A percentile compares a stretch with the other conserved stretches of the same genome.
phyloP scores from a whole-genome alignment of 225 moss, liverwort and hornwort species.

The Anthoceros angustus region DNA sequence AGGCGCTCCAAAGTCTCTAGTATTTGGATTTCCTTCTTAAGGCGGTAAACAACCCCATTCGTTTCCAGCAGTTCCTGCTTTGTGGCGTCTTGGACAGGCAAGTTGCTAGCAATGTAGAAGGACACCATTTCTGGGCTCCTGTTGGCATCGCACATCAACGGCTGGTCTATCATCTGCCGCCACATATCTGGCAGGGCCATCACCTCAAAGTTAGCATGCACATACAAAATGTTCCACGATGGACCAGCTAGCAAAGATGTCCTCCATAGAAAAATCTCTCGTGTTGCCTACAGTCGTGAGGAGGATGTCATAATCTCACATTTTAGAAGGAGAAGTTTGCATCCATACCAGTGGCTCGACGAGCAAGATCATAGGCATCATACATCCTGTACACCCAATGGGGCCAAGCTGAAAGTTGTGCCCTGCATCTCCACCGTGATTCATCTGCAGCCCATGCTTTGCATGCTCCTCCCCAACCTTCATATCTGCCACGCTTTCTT shows the following conservation, averaged over 20 bases:
- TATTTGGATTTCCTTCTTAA: constrained; percentile 79
- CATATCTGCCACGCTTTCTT: constrained; percentile 35
- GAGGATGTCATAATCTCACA: not conserved
- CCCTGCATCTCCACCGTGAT: constrained; percentile 56
- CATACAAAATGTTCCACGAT: not conserved
- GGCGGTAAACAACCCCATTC: constrained; percentile 65
- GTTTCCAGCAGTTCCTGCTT: constrained; percentile 88
- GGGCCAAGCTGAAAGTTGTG: constrained; percentile 78
- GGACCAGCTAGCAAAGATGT: not conserved
- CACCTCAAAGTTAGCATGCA: not conserved
- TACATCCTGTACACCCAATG: constrained; percentile 97
- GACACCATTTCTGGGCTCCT: constrained; percentile 53
- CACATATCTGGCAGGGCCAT: constrained; percentile 51
- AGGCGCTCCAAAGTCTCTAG: constrained; percentile 82
- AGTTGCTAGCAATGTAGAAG: constrained; percentile 92
- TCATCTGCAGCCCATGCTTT: constrained; percentile 85
- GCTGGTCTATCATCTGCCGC: constrained; percentile 80
- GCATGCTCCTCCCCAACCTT: constrained; percentile 81
- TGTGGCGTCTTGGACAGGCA: constrained; percentile 87
- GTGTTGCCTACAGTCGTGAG: not conserved
- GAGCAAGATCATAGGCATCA: constrained; percentile 81
- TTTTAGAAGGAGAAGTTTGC: constrained; percentile 6
- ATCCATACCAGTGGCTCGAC: constrained; percentile 75
- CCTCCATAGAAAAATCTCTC: not conserved
- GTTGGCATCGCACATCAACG: constrained; percentile 67